Evolutionary conservation across 2,329 filamentous ascomycete species (phyloP), one percentile per base, ranked within the genome.

Genomic region (Phaeophleospora eucalypticola): DNA sequence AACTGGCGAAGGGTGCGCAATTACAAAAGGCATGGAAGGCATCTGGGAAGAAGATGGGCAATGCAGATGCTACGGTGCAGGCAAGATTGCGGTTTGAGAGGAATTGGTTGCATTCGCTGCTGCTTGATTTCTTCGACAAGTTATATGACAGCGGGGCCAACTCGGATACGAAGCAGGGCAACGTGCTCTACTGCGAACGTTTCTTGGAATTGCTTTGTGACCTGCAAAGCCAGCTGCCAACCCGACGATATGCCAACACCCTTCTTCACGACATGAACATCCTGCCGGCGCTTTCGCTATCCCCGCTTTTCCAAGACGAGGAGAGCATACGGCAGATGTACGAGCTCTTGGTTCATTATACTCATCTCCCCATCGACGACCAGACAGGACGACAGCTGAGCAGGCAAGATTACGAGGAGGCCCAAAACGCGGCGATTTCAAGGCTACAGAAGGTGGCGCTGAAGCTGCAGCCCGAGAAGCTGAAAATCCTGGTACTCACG

Each of bases 21-120:
- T 69, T 95, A 59, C 84, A 81, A 64, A 97, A 96, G 66, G 85
- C 89, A 41, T 98, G 93, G 93, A 84, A 89, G 60, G 89, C 90
- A 7, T 79, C 89, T 1, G 78, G 77, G 16, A 96, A 95, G 71
- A 80, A 90, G 54, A 96, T 87, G 58, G 90, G 97, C 51, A 82
- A 86, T 32, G 87, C 86, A 42, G 91, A 97, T 65, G 86, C 91
- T 49, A 70, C 77, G 3, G 80, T 80, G 1, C 89, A 96, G 65
- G 83, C 86, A 14, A 82, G 84, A 44, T 72, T 97, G 56, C 83
- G 87, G 18, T 96, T 98, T 58, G 93, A 98, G 68, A 81, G 94
- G 45, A 87, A 87, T 36, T 98, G 93, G 94, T 76, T 98, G 9
- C 95, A 89, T 63, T 85, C 87, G 3, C 76, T 97, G 57, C 73